These are phyloP conservation scores for Penicillium angulare DNA, from an alignment of 495 filamentous ascomycete genomes.

Conservation along the genomic window DNA sequence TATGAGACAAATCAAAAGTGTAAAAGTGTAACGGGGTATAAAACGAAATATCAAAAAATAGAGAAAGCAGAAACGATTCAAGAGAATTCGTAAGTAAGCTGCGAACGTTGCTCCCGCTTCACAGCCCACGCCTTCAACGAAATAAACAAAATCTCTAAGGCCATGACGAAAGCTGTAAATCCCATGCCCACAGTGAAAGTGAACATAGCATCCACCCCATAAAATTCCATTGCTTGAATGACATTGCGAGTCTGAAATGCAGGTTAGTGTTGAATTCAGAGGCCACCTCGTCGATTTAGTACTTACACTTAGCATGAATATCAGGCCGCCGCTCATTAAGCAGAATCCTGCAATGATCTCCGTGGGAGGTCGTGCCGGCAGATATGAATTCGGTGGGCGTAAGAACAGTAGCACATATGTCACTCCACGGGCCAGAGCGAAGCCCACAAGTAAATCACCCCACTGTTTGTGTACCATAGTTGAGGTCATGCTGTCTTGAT, in stretches of 20 bases:
- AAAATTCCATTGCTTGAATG: constrained; percentile 70
- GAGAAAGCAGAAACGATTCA: constrained; percentile 5
- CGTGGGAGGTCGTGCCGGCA: constrained; percentile 87
- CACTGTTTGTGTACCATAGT: constrained; percentile 95
- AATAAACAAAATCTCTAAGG: constrained; percentile 72
- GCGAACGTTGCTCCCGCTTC: constrained; percentile 52
- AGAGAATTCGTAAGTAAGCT: constrained; percentile 23
- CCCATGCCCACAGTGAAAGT: constrained; percentile 89
- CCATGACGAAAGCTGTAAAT: constrained; percentile 78
- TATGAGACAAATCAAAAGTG: constrained; percentile 3
- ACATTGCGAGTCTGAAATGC: constrained; percentile 62
- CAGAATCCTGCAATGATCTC: constrained; percentile 87
- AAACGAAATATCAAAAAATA: not conserved
- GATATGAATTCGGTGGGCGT: constrained; percentile 76
- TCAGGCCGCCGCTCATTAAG: constrained; percentile 77
- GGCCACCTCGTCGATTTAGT: not conserved
- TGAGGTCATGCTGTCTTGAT: constrained; percentile 78
- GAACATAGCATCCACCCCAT: constrained; percentile 81
- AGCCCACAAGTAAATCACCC: constrained; percentile 83
- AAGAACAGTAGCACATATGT: constrained; percentile 82
- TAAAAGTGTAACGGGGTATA: constrained; percentile 26
- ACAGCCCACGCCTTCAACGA: constrained; percentile 90
- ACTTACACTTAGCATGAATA: constrained; percentile 92
- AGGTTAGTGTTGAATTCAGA: not conserved
- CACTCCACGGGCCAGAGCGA: constrained; percentile 70